Base-by-base conservation (phyloP, 306 rosid genomes). In the Geum urbanum region DNA sequence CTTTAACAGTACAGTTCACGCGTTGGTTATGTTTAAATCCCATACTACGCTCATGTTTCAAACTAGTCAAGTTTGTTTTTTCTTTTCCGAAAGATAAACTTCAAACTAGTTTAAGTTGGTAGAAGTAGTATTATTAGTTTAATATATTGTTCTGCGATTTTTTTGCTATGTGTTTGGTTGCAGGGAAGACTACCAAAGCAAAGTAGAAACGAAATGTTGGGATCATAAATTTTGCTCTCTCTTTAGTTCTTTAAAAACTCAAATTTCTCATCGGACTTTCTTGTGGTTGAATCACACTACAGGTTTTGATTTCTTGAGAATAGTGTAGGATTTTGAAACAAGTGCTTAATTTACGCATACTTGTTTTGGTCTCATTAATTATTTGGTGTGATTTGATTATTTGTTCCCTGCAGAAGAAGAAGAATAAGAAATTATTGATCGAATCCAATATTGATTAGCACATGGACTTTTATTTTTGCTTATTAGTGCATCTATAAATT, bases 91-190 rank as follows among this genome's bases (percentile, higher is more conserved):
- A 32, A 32, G 37, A 32, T 32, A 32, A 32, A 32, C 37, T 32
- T 32, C 37, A 32, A 32, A 32, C 37, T 49, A 22, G 63, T 37
- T 57, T 67, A 49, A 32, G 37, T 9, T 41, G 6, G 12, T 49
- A 37, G 24, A 39, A 32, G 37, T 32, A 32, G 37, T 71, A 5
- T 5, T 47, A 8, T 12, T 44, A 50, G 13, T 12, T 4, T 53
- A 18, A 8, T 63, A 5, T 73, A 14, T 46, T 55, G 66, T 85
- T 79, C 74, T 64, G 48, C 77, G 67, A 67, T 77, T 69, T 71
- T 76, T 62, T 79, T 67, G 75, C 69, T 68, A 50, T 71, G 53
- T 66, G 77, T 79, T 86, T 74, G 43, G 67, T 65, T 81, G 78
- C 84, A 70, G 64, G 45, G 51, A 70, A 60, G 71, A 67, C 67